These are phyloP conservation scores for Tetradesmus lagerheimii DNA, from an alignment of 139 green algal genomes.

Conservation along the genomic window DNA sequence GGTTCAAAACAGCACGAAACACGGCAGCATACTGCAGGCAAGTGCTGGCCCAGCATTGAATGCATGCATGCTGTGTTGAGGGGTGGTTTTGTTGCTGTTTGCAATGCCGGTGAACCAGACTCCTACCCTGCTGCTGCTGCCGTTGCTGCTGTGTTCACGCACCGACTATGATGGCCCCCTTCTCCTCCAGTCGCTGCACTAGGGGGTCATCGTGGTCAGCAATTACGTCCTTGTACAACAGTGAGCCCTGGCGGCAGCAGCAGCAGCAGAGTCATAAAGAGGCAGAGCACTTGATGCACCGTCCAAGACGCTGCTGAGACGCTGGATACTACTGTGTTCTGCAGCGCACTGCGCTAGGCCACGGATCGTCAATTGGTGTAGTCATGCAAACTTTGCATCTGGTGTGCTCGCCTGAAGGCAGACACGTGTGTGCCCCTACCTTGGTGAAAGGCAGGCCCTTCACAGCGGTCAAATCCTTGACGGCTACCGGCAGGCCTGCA, in stretches of 20 bases:
- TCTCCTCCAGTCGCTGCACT: slow-evolving; percentile 55
- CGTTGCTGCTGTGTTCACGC: background rate
- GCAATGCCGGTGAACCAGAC: background rate
- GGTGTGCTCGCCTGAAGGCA: background rate
- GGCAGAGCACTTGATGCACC: too few relatives aligned
- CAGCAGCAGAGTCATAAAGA: background rate
- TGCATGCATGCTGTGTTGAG: too few relatives aligned
- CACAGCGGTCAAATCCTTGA: slow-evolving; percentile 64
- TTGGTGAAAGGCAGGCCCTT: slow-evolving; percentile 52
- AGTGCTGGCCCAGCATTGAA: too few relatives aligned
- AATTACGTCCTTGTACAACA: slow-evolving; percentile 53
- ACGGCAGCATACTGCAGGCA: background rate
- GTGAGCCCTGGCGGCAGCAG: slow-evolving; percentile 45
- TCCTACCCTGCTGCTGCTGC: background rate
- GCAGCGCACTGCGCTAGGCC: too few relatives aligned
- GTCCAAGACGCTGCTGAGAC: too few relatives aligned
- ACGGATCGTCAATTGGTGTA: too few relatives aligned
- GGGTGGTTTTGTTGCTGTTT: background rate
- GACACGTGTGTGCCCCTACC: slow-evolving; percentile 4
- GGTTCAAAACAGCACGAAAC: too few relatives aligned
- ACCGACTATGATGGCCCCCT: slow-evolving; percentile 61
- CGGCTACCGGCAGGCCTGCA: slow-evolving; percentile 58
- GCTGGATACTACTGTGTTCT: too few relatives aligned
- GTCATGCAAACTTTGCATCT: background rate
- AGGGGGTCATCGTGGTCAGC: slow-evolving; percentile 55